A percentile compares a stretch with the other conserved stretches of the same genome.
phyloP scores from a whole-genome alignment of 805 yeast genomes.

The Kazachstania africana region DNA sequence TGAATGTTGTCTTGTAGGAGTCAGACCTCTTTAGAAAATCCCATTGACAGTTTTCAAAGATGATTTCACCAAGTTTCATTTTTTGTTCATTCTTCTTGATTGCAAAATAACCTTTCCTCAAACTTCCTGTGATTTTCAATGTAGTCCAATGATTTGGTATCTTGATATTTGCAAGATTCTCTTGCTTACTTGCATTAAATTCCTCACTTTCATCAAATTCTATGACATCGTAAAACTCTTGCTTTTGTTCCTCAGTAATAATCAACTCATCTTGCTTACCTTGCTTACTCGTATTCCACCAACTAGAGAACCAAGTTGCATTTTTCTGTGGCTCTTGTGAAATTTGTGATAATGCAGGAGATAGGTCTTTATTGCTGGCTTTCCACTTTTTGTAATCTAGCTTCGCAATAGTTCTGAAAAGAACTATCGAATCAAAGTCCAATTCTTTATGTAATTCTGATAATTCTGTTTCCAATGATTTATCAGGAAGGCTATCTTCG shows the following conservation, averaged over 20 bases:
- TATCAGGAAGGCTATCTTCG: constrained; percentile 24
- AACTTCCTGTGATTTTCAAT: constrained; percentile 53
- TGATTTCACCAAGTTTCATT: constrained; percentile 55
- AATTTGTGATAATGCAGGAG: constrained; percentile 3
- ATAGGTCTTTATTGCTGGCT: constrained; percentile 11
- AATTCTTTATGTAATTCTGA: constrained; percentile 46
- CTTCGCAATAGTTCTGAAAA: constrained; percentile 74
- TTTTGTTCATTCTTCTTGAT: constrained; percentile 30
- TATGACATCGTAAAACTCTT: constrained; percentile 86
- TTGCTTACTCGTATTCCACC: constrained; percentile 42
- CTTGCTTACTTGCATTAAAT: constrained; percentile 1
- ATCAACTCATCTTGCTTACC: constrained; percentile 30
- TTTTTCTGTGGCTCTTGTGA: constrained; percentile 7
- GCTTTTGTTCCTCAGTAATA: constrained; percentile 75
- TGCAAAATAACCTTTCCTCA: constrained; percentile 68
- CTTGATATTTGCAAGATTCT: constrained; percentile 34
- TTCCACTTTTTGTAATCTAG: constrained; percentile 51
- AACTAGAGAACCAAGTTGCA: constrained; percentile 56
- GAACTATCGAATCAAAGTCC: constrained; percentile 66
- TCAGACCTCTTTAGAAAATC: constrained; percentile 68
- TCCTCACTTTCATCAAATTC: constrained; percentile 67
- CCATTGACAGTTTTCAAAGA: constrained; percentile 72
- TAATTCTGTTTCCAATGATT: constrained; percentile 31
- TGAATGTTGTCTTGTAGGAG: constrained; percentile 60
- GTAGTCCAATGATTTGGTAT: constrained; percentile 64